Evolutionary conservation across 2,329 filamentous ascomycete genomes (phyloP), one percentile per base, ranked within the genome.

Genomic region (Cadophora gregata): DNA sequence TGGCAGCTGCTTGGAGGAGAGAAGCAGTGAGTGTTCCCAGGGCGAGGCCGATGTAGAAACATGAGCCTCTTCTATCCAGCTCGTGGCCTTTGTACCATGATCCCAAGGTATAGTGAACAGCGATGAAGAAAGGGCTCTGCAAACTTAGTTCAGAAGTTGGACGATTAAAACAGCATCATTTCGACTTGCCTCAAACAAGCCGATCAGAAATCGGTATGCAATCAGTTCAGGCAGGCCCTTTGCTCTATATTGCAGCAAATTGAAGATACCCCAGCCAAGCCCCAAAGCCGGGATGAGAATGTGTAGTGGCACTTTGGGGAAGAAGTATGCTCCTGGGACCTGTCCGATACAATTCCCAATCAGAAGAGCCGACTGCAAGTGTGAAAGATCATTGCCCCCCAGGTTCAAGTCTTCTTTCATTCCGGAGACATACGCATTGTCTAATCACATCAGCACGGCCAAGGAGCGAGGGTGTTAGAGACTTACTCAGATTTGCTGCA

Each of bases 341-440:
- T 38, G 29, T 24, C 55, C 33, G 7, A 36, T 38, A 36, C 24
- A 59, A 19, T 59, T 59, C 3, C 33, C 55, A 38, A 38, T 59
- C 31, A 59, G 55, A 38, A 59, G 55, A 21, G 31, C 31, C 12
- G 55, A 59, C 16, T 38, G 29, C 55, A 59, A 59, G 33, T 59
- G 55, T 9, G 55, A 21, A 3, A 59, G 16, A 36, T 38, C 33
- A 10, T 59, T 59, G 5, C 42, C 24, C 25, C 55, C 55, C 7
- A 59, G 31, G 16, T 59, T 59, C n/a, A 42, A 38, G 19, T 59
- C 55, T 38, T 59, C 29, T 10, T 38, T 59, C 55, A 59, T 59
- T 10, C 55, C 31, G 4, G 38, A 42, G 38, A 42, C 38, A 42
- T 42, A 42, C 10, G 29, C 55, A 59, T 59, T 59, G 31, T 59